A percentile compares a stretch with the other conserved stretches of the same genome.
These are phyloP conservation scores for Candida broadrunensis DNA, from an alignment of 805 yeast genomes.

Conservation along the genomic window DNA sequence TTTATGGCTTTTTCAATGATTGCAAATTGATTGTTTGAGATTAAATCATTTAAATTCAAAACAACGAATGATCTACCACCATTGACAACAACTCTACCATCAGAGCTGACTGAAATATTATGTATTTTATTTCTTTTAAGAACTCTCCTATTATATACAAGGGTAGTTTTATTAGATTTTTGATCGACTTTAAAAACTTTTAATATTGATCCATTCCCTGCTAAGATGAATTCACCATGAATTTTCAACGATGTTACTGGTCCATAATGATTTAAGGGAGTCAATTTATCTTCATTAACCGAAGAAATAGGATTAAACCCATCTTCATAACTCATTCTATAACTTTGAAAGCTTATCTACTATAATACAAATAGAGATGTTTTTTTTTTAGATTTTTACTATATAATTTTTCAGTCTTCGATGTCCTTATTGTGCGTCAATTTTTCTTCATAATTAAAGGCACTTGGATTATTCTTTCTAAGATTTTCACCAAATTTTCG, in stretches of 20 bases:
- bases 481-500: slow-evolving; percentile 2
- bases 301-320: slow-evolving; percentile 8
- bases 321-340: background rate
- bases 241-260: slow-evolving; percentile 66
- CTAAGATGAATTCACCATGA: slow-evolving; percentile 39
- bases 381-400: no score
- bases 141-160: slow-evolving; percentile 41
- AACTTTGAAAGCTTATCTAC: no score
- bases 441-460: background rate
- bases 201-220: slow-evolving; percentile 72
- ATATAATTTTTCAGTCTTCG: no score
- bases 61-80: slow-evolving; percentile 74
- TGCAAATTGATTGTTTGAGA: slow-evolving; percentile 13
- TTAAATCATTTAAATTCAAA: slow-evolving; percentile 25
- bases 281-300: slow-evolving; percentile 11
- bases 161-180: slow-evolving; percentile 18
- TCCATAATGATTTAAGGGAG: slow-evolving; percentile 46
- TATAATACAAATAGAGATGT: no score
- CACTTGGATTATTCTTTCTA: background rate
- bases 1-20: slow-evolving; percentile 49
- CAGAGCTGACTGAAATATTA: slow-evolving; percentile 49
- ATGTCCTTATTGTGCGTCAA: no score
- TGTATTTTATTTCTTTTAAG: slow-evolving; percentile 81
- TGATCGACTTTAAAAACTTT: slow-evolving; percentile 47
- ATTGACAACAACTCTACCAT: slow-evolving; percentile 39